Conservation (phyloP, 2,329 filamentous ascomycete species). For the Cladorrhinum sp. region DNA sequence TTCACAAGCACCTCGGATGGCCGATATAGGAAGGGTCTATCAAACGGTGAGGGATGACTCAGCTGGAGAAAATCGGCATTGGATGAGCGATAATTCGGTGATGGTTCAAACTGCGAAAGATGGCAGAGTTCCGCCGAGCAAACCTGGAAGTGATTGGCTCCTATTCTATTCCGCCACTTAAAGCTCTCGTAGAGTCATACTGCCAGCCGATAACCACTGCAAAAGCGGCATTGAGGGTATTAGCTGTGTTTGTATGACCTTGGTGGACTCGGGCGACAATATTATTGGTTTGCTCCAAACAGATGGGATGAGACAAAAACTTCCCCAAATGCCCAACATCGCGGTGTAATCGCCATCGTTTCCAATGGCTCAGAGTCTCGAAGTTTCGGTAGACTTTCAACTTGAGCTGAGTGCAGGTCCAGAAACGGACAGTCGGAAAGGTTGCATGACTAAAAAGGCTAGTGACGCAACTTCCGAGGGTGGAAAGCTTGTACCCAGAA, state of each 20-base stretch:
- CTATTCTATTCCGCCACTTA: neutral
- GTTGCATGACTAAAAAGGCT: neutral
- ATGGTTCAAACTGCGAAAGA: no score
- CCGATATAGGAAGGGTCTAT: neutral
- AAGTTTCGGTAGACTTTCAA: neutral
- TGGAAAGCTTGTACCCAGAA: slow-evolving; percentile 1
- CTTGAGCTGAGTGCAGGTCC: neutral
- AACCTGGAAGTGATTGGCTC: no score
- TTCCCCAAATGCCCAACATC: no score
- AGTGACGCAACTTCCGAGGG: slow-evolving; percentile 7
- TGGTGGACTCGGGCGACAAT: no score
- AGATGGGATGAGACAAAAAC: no score
- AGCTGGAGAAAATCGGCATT: no score
- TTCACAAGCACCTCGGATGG: neutral
- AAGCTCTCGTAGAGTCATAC: neutral
- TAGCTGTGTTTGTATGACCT: no score
- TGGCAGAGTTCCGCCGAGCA: no score
- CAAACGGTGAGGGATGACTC: no score
- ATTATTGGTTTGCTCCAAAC: no score
- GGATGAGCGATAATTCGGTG: no score
- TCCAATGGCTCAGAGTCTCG: neutral
- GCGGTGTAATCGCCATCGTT: neutral
- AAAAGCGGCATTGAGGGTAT: no score
- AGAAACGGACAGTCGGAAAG: neutral
- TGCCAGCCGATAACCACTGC: neutral